Evolutionary conservation across 2,329 filamentous ascomycete genomes (phyloP).

Genomic region (Xylaria hypoxylon): DNA sequence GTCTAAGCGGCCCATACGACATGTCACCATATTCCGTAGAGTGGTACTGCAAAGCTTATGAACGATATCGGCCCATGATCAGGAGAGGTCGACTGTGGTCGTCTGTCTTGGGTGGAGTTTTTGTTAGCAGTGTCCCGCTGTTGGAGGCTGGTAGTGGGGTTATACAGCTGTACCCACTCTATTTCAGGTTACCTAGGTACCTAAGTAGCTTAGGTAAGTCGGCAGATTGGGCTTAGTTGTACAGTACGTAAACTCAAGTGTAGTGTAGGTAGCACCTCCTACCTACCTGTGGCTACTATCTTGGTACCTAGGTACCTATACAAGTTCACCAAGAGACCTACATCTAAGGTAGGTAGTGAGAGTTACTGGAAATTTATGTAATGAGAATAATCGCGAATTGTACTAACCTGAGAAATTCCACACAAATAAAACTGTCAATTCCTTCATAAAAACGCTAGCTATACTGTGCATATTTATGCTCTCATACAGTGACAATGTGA

Average conservation of each 20-base stretch:
- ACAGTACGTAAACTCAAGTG: too few species aligned
- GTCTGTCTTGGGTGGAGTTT: conserved; percentile 33
- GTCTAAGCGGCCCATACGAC: conserved; percentile 17
- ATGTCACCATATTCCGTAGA: conserved; percentile 4
- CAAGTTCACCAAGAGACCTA: too few species aligned
- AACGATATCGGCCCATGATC: conserved; percentile 42
- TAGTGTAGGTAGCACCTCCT: too few species aligned
- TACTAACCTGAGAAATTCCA: neutral
- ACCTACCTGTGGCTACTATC: too few species aligned
- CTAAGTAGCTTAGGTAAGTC: conserved; percentile 12
- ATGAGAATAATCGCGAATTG: neutral
- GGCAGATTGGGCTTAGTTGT: neutral
- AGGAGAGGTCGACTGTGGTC: conserved; percentile 32
- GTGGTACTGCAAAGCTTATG: conserved; percentile 26
- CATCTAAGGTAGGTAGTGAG: too few species aligned
- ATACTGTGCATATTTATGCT: conserved; percentile 16
- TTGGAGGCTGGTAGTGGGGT: conserved; percentile 22
- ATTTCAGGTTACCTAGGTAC: neutral
- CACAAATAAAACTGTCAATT: neutral
- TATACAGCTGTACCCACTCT: conserved; percentile 11
- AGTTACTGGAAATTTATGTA: neutral
- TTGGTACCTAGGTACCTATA: too few species aligned
- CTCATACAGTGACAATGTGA: conserved; percentile 37
- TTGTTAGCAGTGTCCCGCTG: conserved; percentile 21
- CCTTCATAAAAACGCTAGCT: neutral